Conservation (phyloP, 2,329 filamentous ascomycete species). For the Ceratocystis destructans region DNA sequence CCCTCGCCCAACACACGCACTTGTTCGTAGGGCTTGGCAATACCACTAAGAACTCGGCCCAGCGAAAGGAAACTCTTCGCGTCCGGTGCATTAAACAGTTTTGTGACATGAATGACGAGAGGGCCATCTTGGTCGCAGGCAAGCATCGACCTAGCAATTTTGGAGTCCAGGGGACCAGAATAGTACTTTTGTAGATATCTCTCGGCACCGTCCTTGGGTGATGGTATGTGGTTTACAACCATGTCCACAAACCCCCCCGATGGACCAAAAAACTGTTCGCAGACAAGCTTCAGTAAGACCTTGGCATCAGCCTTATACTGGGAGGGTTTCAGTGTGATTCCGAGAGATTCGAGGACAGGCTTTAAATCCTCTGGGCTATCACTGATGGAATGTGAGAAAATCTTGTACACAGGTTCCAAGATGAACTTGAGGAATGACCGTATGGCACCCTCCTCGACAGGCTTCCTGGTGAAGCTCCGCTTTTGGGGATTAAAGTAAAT, state of each 20-base stretch:
- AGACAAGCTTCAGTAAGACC: constrained; percentile 75
- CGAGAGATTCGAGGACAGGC: constrained; percentile 60
- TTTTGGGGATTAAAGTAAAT: constrained; percentile 89
- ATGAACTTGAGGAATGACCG: constrained; percentile 90
- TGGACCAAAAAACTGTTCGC: constrained; percentile 87
- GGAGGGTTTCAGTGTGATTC: constrained; percentile 78
- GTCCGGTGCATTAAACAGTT: constrained; percentile 79
- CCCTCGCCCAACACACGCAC: constrained; percentile 89
- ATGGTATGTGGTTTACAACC: constrained; percentile 79
- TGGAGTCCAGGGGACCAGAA: constrained; percentile 74
- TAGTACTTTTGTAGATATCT: constrained; percentile 75
- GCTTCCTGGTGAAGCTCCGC: constrained; percentile 82
- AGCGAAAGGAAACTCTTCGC: constrained; percentile 86
- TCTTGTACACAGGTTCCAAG: constrained; percentile 92
- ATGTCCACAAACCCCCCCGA: constrained; percentile 90
- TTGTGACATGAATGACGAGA: constrained; percentile 80
- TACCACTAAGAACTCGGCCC: constrained; percentile 84
- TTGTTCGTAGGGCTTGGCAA: constrained; percentile 63
- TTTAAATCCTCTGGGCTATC: constrained; percentile 76
- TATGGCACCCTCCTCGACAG: constrained; percentile 63
- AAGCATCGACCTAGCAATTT: constrained; percentile 65
- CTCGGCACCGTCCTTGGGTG: constrained; percentile 64
- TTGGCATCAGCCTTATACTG: constrained; percentile 86
- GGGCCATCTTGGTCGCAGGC: constrained; percentile 80
- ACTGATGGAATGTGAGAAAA: constrained; percentile 89